Evolutionary conservation across 2,329 filamentous ascomycete species (phyloP).

Genomic region (Thielaviopsis punctulata): DNA sequence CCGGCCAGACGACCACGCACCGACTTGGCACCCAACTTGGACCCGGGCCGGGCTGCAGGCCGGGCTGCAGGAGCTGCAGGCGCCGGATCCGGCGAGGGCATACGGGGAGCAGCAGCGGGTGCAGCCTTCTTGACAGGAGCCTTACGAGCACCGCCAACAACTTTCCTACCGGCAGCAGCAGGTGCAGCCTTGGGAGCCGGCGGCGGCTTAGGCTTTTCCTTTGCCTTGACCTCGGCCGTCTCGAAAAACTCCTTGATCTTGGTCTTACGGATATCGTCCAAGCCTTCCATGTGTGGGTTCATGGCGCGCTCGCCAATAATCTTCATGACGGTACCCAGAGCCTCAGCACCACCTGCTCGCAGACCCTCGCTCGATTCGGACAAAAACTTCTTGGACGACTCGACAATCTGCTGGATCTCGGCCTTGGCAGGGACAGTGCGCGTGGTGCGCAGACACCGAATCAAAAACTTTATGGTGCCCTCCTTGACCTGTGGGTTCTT

Average conservation of each 20-base stretch:
- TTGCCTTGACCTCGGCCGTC: slow-evolving; percentile 31
- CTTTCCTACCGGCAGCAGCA: slow-evolving; percentile 29
- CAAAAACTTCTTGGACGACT: slow-evolving; percentile 73
- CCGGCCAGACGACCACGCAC: slow-evolving; percentile 38
- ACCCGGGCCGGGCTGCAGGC: slow-evolving; percentile 34
- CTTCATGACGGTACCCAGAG: slow-evolving; percentile 91
- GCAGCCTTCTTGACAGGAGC: slow-evolving; percentile 28
- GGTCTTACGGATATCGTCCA: slow-evolving; percentile 88
- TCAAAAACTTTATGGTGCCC: slow-evolving; percentile 84
- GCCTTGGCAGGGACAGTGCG: slow-evolving; percentile 67
- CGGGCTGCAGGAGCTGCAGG: slow-evolving; percentile 39
- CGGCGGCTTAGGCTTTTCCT: slow-evolving; percentile 64
- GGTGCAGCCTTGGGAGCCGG: slow-evolving; percentile 36
- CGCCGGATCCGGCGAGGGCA: slow-evolving; percentile 16
- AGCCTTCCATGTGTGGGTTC: slow-evolving; percentile 75
- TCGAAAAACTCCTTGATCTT: slow-evolving; percentile 92
- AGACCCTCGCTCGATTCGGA: slow-evolving; percentile 76
- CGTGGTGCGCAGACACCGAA: slow-evolving; percentile 69
- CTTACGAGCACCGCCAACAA: slow-evolving; percentile 26
- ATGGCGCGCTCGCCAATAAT: slow-evolving; percentile 94
- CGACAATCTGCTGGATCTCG: slow-evolving; percentile 74
- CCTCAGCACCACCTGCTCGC: slow-evolving; percentile 77
- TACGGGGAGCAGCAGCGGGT: slow-evolving; percentile 20
- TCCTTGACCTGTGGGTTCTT: slow-evolving; percentile 98
- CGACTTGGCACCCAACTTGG: slow-evolving; percentile 41